Conservation (phyloP, 306 rosid genomes). For the Styphnolobium japonicum region DNA sequence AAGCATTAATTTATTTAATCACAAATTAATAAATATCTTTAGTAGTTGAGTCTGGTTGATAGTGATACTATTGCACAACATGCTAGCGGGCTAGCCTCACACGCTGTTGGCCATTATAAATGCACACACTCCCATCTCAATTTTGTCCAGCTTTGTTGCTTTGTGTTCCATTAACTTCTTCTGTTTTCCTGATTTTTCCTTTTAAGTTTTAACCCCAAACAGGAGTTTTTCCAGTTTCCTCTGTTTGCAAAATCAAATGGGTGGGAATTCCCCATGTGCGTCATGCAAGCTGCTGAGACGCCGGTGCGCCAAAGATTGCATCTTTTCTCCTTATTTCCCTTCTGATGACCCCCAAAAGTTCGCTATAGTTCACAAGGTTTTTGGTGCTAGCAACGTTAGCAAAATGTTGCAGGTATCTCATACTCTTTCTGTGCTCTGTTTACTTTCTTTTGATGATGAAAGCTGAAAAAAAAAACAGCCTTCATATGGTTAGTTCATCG, state of each 20-base stretch:
- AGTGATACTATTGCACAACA: not conserved
- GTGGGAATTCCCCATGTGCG: slow-evolving; percentile 86
- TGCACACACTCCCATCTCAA: not conserved
- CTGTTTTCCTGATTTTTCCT: not conserved
- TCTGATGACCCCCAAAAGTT: slow-evolving; percentile 88
- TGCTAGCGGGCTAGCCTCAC: slow-evolving; percentile 3
- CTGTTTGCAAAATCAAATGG: slow-evolving; percentile 30
- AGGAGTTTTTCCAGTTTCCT: not conserved
- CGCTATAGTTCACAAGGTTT: slow-evolving; percentile 87
- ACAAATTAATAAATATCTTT: not conserved
- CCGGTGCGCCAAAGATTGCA: slow-evolving; percentile 79
- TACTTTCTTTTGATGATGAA: not conserved
- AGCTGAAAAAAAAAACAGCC: too few species aligned
- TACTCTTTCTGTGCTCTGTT: not conserved
- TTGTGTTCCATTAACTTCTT: not conserved
- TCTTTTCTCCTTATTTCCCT: slow-evolving; percentile 87
- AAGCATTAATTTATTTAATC: not conserved
- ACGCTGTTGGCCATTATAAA: slow-evolving; percentile 31
- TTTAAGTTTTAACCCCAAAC: not conserved
- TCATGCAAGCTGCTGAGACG: slow-evolving; percentile 95
- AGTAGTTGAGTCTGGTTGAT: slow-evolving; percentile 13
- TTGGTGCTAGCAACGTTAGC: slow-evolving; percentile 96
- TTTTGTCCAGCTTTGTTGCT: not conserved
- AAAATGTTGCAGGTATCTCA: slow-evolving; percentile 81
- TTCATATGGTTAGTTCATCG: too few species aligned